Percentiles rank a stretch among this genome's conserved stretches.
Conservation (phyloP, 1,284 basidiomycete species). For the Exsudoporus floridanus region DNA sequence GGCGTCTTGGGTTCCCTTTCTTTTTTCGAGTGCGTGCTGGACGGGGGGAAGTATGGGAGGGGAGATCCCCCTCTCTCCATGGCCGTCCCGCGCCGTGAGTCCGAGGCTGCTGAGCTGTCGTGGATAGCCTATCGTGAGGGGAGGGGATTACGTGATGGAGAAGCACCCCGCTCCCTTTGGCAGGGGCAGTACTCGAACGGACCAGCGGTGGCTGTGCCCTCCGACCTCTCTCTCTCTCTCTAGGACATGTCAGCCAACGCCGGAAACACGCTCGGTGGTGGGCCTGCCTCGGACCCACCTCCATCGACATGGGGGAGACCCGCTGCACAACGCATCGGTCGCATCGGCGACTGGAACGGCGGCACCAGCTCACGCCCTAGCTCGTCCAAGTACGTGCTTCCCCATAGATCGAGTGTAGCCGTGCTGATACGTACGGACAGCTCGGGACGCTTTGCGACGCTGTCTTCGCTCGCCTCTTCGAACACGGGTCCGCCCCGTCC, state of each 20-base stretch:
- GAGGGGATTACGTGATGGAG: too few relatives aligned
- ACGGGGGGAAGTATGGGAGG: constrained; percentile 4
- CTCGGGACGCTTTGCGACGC: constrained; percentile 20
- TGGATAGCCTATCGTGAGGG: too few relatives aligned
- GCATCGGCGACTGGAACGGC: constrained; percentile 38
- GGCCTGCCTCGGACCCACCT: constrained; percentile 41
- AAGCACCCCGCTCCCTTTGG: constrained; percentile 20
- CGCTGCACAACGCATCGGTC: constrained; percentile 37
- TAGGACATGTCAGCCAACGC: constrained; percentile 41
- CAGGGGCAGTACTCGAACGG: constrained; percentile 1
- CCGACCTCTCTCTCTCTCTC: background rate
- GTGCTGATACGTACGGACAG: constrained; percentile 7
- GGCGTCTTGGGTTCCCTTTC: constrained; percentile 20
- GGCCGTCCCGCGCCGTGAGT: constrained; percentile 2
- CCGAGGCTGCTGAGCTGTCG: background rate
- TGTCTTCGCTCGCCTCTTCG: constrained; percentile 22
- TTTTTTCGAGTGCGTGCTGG: constrained; percentile 13
- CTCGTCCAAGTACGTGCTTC: constrained; percentile 11
- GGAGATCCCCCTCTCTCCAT: constrained; percentile 1
- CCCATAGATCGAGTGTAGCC: background rate
- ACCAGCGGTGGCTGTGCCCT: background rate
- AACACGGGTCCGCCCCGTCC: constrained; percentile 10
- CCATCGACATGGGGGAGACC: constrained; percentile 49
- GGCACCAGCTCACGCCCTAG: background rate
- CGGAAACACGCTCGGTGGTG: constrained; percentile 50